Base-by-base conservation (phyloP, 148 eudicot genomes). In the Amaranthus cruentus region DNA sequence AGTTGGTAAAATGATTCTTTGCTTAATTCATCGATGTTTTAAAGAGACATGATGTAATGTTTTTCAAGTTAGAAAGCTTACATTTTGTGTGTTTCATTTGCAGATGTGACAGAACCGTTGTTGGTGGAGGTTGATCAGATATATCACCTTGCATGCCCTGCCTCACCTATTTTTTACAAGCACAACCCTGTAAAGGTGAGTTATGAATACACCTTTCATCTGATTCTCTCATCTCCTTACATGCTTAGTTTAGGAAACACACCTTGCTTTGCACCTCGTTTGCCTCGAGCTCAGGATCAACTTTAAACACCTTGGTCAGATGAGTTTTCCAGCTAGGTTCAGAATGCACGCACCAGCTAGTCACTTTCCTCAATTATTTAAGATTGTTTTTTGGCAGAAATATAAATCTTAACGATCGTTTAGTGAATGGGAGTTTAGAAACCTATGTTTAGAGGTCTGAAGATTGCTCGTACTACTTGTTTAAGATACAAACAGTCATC, bases 111-210 rank as follows among this genome's bases (percentile, higher is more conserved):
- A 13, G 96, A 96, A 79, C 84, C 99, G 50, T 78, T 96, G 73
- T 78, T 88, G 79, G 62, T 96, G 74, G 99, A 96, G 79, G 99
- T 96, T 82, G 99, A 96, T 84, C 89, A 84, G 83, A 96, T 96
- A 47, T 95, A 95, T 75, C 99, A 95, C 77, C 99, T 95, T 76
- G 99, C 97, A 64, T 95, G 99, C 73, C 99, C 99, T 18, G 97
- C 99, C 62, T 95, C 99, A 42, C 99, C 99, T 43, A 90, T 95
- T 75, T 95, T 95, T 77, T 95, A 95, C 80, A 95, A 95, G 77
- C 89, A 96, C 84, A 96, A 96, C 74, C 94, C 99, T 69, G 99
- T 96, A 50, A 96, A 96, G 92, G 99, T 90, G 51, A 63, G 78
- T 75, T 28, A 28, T 28, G 38, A 28, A 28, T 28, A 12, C 76